Percentiles rank a stretch among this genome's conserved stretches.
Conservation (phyloP, 2,329 filamentous ascomycete genomes). For the Penicillium sp. region DNA sequence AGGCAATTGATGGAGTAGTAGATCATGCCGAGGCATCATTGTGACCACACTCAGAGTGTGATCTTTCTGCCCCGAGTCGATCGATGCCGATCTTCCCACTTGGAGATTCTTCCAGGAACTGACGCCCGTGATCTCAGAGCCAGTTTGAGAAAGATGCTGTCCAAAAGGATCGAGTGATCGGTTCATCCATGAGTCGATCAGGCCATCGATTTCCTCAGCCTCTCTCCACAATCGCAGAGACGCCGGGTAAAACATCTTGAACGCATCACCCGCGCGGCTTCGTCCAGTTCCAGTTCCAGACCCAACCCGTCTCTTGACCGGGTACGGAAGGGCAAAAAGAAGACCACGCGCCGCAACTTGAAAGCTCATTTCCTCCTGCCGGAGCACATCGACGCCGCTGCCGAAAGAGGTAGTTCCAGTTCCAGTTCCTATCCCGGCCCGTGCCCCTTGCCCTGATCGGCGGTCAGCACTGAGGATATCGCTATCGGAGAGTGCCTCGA, state of each 20-base stretch:
- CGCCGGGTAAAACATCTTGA: slow-evolving; percentile 90
- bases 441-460: slow-evolving; percentile 25
- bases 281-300: slow-evolving; percentile 39
- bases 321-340: slow-evolving; percentile 78
- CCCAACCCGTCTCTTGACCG: slow-evolving; percentile 66
- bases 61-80: background rate
- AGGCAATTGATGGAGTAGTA: slow-evolving; percentile 77
- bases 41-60: slow-evolving; percentile 19
- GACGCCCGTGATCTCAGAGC: slow-evolving; percentile 30
- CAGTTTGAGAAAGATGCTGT: slow-evolving; percentile 34
- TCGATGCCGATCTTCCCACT: slow-evolving; percentile 10
- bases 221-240: slow-evolving; percentile 80
- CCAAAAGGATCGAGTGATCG: slow-evolving; percentile 36
- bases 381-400: slow-evolving; percentile 61
- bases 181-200: slow-evolving; percentile 53
- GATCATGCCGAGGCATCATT: slow-evolving; percentile 40
- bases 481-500: slow-evolving; percentile 81
- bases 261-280: slow-evolving; percentile 56
- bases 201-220: slow-evolving; percentile 75
- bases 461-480: slow-evolving; percentile 75
- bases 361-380: slow-evolving; percentile 93
- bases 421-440: slow-evolving; percentile 58
- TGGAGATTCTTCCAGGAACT: slow-evolving; percentile 36
- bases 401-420: slow-evolving; percentile 56
- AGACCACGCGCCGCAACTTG: slow-evolving; percentile 86